Evolutionary conservation across 345 rosid genomes (phyloP).

Genomic region (Moringa oleifera): DNA sequence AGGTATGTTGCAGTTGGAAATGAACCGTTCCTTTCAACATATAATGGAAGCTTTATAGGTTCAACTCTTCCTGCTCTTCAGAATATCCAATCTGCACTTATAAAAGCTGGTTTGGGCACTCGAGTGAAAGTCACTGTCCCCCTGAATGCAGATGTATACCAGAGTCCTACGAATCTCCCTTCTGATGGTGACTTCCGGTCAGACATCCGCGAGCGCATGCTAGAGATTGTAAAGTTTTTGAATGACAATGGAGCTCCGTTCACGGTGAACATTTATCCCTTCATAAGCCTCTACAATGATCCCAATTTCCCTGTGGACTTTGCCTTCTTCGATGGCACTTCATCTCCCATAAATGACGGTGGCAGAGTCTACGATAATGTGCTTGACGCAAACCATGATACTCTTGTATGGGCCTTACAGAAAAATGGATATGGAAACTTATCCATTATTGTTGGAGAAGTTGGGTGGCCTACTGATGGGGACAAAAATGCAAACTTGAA

Average conservation of each 20-base stretch:
- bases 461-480: conserved; percentile 79
- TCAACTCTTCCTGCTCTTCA: conserved; percentile 59
- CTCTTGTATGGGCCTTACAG: conserved; percentile 54
- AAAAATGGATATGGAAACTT: conserved; percentile 51
- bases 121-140: conserved; percentile 61
- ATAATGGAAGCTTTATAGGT: conserved; percentile 37
- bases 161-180: conserved; percentile 33
- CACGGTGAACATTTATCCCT: conserved; percentile 61
- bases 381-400: conserved; percentile 62
- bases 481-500: conserved; percentile 45
- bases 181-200: conserved; percentile 53
- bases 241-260: conserved; percentile 50
- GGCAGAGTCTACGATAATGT: conserved; percentile 51
- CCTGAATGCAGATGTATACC: conserved; percentile 63
- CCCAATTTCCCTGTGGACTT: conserved; percentile 56
- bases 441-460: conserved; percentile 54
- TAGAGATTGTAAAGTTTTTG: conserved; percentile 46
- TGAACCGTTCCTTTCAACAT: conserved; percentile 55
- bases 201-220: conserved; percentile 49
- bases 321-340: conserved; percentile 53
- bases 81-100: conserved; percentile 61
- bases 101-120: conserved; percentile 51
- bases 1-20: conserved; percentile 73
- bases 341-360: conserved; percentile 43
- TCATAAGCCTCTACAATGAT: conserved; percentile 55